Evolutionary conservation across 2,329 filamentous ascomycete genomes (phyloP).

Genomic region (Tolypocladium cylindrosporum): DNA sequence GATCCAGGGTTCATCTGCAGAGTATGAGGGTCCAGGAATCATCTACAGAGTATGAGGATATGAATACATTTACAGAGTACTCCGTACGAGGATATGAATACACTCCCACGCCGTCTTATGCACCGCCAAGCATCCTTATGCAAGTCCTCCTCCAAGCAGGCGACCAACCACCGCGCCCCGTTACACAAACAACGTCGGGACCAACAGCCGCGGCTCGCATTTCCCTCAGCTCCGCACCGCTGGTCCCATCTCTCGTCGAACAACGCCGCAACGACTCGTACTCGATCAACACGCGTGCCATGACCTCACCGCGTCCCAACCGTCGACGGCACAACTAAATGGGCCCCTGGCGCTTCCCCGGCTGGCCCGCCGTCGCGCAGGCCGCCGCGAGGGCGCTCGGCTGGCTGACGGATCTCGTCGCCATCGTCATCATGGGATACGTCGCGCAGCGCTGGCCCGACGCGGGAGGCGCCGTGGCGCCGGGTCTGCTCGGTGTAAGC

Average conservation of each 20-base stretch:
- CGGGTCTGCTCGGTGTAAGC: slow-evolving; percentile 22
- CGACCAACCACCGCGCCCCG: neutral
- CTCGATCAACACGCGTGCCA: too few species aligned
- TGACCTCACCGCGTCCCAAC: neutral
- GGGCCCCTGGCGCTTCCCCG: neutral
- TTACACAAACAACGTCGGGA: neutral
- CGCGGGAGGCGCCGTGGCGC: slow-evolving; percentile 16
- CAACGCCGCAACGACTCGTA: too few species aligned
- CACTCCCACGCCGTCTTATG: neutral
- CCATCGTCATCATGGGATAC: slow-evolving; percentile 21
- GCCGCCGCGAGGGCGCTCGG: slow-evolving; percentile 16
- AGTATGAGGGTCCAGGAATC: too few species aligned
- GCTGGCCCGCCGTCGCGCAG: slow-evolving; percentile 8
- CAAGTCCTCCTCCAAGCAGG: neutral
- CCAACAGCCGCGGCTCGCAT: neutral
- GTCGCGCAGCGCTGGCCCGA: slow-evolving; percentile 20
- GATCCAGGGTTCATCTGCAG: neutral
- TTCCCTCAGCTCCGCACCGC: neutral
- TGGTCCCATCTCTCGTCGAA: neutral
- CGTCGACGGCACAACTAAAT: neutral
- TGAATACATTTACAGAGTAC: too few species aligned
- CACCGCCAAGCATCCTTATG: neutral
- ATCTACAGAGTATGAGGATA: too few species aligned
- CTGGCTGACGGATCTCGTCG: slow-evolving; percentile 20
- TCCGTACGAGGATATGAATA: too few species aligned